These are phyloP conservation scores for Rhododendron vialii DNA, from an alignment of 148 eudicot genomes.

Conservation along the genomic window DNA sequence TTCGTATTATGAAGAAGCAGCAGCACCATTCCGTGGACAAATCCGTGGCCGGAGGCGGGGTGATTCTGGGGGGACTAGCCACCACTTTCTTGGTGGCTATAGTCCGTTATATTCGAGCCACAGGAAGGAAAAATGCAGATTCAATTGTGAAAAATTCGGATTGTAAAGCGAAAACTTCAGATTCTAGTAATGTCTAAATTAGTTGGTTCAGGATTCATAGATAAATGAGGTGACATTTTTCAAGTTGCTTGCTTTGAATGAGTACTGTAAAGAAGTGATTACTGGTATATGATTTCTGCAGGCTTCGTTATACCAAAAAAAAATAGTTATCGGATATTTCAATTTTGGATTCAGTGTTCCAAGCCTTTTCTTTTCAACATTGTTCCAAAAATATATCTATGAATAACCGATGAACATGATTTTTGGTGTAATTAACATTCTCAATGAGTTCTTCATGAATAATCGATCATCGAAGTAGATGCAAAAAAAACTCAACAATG, in stretches of 20 bases:
- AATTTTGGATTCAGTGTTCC: no score
- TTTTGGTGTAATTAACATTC: no score
- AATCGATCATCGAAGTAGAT: no score
- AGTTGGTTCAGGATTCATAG: neutral
- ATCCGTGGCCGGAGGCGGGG: constrained; percentile 49
- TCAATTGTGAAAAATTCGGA: neutral
- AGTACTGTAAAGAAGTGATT: neutral
- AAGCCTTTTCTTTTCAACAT: no score
- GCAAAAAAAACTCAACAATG: no score
- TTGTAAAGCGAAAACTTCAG: neutral
- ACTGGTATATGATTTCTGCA: neutral
- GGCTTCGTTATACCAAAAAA: neutral
- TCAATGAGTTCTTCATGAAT: no score
- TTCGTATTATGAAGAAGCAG: neutral
- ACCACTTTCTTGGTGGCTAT: constrained; percentile 40
- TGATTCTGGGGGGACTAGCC: constrained; percentile 50
- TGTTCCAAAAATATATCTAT: no score
- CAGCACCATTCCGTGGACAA: constrained; percentile 28
- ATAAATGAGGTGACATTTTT: neutral
- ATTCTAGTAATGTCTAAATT: neutral
- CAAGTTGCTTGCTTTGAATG: neutral
- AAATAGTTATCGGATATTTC: neutral
- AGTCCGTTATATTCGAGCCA: constrained; percentile 51
- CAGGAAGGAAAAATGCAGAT: constrained; percentile 23
- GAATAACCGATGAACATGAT: no score